phyloP scores from a whole-genome alignment of 768 basidiomycete genomes.

The Russula brevipes region DNA sequence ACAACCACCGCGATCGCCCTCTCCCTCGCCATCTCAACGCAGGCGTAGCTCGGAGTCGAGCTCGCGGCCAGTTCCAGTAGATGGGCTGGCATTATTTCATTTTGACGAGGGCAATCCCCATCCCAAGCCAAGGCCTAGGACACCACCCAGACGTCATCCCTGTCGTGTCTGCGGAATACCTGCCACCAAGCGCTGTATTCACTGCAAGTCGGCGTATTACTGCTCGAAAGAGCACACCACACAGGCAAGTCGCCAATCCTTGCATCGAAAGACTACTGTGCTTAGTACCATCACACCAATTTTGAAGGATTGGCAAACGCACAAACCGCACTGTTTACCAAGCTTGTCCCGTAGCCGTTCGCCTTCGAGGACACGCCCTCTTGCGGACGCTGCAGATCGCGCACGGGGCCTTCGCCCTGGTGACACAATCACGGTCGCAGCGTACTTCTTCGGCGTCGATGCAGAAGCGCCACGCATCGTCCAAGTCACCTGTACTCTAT shows the following conservation, averaged over 20 bases:
- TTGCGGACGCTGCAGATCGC: constrained; percentile 13
- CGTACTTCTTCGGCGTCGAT: constrained; percentile 20
- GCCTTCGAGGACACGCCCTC: constrained; percentile 16
- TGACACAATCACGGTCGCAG: constrained; percentile 7
- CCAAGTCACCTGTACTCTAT: constrained; percentile 13
- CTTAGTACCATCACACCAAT: background rate
- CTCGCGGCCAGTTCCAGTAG: background rate
- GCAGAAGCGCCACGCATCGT: constrained; percentile 14
- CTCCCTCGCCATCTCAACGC: background rate
- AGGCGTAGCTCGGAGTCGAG: background rate
- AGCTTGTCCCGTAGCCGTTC: constrained; percentile 16
- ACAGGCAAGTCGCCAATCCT: constrained; percentile 1
- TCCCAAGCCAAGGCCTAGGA: background rate
- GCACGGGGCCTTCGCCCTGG: constrained; percentile 13
- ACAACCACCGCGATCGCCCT: too few species aligned
- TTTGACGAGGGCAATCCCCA: constrained; percentile 7
- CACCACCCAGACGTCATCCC: constrained; percentile 15
- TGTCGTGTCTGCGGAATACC: constrained; percentile 21
- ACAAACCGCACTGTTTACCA: constrained; percentile 18
- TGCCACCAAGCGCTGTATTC: constrained; percentile 14
- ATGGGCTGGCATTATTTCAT: constrained; percentile 7
- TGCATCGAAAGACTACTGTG: background rate
- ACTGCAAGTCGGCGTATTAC: constrained; percentile 20
- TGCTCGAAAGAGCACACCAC: constrained; percentile 16
- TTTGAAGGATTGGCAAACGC: constrained; percentile 16